phyloP scores from a whole-genome alignment of 805 yeast species.

The Yarrowia alimentaria region DNA sequence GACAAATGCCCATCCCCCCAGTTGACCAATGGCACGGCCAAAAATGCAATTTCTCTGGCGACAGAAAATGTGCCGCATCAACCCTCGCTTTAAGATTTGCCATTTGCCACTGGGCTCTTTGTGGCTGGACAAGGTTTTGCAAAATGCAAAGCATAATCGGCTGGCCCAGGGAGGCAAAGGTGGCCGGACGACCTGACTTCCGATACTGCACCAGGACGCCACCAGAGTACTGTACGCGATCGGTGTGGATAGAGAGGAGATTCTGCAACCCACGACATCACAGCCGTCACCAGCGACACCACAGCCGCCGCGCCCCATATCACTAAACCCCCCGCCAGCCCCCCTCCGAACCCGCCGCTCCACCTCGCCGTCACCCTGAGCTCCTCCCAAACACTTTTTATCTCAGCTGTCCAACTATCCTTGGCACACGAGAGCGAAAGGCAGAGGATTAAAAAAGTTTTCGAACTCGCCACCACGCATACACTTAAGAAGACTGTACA shows the following conservation, averaged over 20 bases:
- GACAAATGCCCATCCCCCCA: not conserved
- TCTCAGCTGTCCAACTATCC: slow-evolving; percentile 11
- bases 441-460: slow-evolving; percentile 10
- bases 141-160: slow-evolving; percentile 14
- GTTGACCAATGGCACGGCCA: slow-evolving; percentile 12
- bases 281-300: no score
- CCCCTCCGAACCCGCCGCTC: not conserved
- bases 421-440: slow-evolving; percentile 21
- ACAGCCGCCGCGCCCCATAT: not conserved
- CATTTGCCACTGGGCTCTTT: slow-evolving; percentile 25
- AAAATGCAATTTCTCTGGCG: slow-evolving; percentile 12
- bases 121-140: slow-evolving; percentile 25
- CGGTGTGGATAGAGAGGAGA: no score
- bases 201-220: no score
- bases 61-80: slow-evolving; percentile 24
- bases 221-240: no score
- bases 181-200: slow-evolving; percentile 23
- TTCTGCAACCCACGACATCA: no score
- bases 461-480: slow-evolving; percentile 27
- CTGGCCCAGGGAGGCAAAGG: slow-evolving; percentile 22
- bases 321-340: not conserved
- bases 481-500: slow-evolving; percentile 22
- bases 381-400: slow-evolving; percentile 20
- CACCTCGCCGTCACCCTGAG: not conserved
- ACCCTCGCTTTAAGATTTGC: slow-evolving; percentile 19